phyloP scores from a whole-genome alignment of 208 protist species.

The Novymonas esmeraldas region DNA sequence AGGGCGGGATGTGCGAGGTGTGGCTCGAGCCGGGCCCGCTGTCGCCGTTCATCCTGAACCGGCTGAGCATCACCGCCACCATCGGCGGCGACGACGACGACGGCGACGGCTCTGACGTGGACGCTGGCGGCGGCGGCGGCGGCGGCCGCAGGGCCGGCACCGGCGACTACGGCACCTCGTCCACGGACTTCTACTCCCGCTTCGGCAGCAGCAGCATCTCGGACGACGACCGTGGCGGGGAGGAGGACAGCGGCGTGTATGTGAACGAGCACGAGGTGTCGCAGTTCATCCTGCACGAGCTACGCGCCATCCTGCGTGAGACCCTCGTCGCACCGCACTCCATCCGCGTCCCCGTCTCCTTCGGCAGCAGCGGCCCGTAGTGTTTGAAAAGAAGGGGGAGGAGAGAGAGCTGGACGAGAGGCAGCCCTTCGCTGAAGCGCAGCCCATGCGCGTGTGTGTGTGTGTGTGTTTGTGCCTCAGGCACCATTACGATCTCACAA shows the following conservation, averaged over 20 bases:
- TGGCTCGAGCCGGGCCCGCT: slow-evolving; percentile 79
- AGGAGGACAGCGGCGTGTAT: slow-evolving; percentile 40
- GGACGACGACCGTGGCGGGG: slow-evolving; percentile 24
- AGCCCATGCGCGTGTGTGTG: too few relatives aligned
- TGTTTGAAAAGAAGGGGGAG: not conserved
- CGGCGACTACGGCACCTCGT: slow-evolving; percentile 30
- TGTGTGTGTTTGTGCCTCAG: too few relatives aligned
- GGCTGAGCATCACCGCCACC: slow-evolving; percentile 58
- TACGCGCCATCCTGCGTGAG: slow-evolving; percentile 66
- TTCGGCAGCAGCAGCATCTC: slow-evolving; percentile 35
- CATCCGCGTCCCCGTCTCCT: slow-evolving; percentile 54
- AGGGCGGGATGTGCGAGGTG: slow-evolving; percentile 52
- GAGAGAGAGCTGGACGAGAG: not conserved
- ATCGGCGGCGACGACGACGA: slow-evolving; percentile 50
- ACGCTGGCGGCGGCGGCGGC: not conserved
- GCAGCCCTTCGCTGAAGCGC: too few relatives aligned
- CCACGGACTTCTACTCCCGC: slow-evolving; percentile 29
- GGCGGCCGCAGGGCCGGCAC: not conserved
- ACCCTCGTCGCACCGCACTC: slow-evolving; percentile 78
- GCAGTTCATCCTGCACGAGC: slow-evolving; percentile 71
- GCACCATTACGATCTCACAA: too few relatives aligned
- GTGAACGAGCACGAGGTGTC: slow-evolving; percentile 73
- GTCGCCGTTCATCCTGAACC: slow-evolving; percentile 62
- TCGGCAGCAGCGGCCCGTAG: not conserved
- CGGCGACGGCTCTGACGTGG: slow-evolving; percentile 4